Conservation (phyloP, 768 basidiomycete genomes). For the Suillus variegatus region DNA sequence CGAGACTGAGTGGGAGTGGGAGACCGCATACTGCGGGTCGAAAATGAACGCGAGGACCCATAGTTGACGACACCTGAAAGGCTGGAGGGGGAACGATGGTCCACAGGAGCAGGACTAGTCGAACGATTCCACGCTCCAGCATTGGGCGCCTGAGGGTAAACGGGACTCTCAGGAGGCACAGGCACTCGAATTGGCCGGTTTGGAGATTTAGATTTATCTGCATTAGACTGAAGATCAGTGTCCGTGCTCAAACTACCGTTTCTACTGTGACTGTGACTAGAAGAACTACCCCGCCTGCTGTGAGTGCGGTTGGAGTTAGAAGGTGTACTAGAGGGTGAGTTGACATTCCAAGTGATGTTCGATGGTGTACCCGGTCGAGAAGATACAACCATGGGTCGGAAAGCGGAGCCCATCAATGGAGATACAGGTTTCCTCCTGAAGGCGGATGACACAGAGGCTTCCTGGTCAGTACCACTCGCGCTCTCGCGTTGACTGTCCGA, state of each 20-base stretch:
- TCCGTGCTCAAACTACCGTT: constrained; percentile 59
- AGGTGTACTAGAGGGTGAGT: constrained; percentile 31
- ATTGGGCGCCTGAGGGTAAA: constrained; percentile 35
- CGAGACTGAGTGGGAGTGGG: constrained; percentile 71
- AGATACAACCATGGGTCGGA: constrained; percentile 59
- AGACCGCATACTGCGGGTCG: constrained; percentile 51
- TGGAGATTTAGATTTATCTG: constrained; percentile 42
- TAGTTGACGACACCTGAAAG: constrained; percentile 50
- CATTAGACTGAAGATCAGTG: constrained; percentile 22
- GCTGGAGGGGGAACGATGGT: constrained; percentile 46
- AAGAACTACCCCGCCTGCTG: constrained; percentile 29
- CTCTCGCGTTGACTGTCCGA: constrained; percentile 51
- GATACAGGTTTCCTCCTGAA: constrained; percentile 70
- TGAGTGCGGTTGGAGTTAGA: constrained; percentile 28
- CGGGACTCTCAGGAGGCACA: constrained; percentile 60
- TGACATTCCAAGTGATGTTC: constrained; percentile 68
- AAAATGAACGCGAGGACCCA: constrained; percentile 44
- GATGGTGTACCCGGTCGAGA: constrained; percentile 64
- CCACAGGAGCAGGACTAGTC: constrained; percentile 30
- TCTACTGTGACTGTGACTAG: constrained; percentile 51
- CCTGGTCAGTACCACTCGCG: constrained; percentile 37
- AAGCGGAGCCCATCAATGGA: constrained; percentile 62
- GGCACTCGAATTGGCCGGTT: constrained; percentile 56
- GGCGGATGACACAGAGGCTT: constrained; percentile 50
- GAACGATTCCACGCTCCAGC: constrained; percentile 29